Conservation (phyloP, 768 basidiomycete species). For the Mycena amicta region DNA sequence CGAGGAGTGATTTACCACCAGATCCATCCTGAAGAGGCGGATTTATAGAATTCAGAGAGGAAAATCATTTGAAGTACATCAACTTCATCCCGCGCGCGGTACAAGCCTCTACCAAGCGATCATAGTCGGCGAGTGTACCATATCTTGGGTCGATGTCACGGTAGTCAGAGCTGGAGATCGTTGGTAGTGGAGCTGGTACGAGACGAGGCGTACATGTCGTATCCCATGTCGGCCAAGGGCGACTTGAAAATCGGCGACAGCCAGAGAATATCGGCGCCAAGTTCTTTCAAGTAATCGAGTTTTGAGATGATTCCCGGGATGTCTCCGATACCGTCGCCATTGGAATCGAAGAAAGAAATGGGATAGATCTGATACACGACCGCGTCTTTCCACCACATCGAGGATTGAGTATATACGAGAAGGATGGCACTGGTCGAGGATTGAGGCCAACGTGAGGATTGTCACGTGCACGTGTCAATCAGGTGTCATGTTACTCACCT, state of each 20-base stretch:
- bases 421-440: background rate
- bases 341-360: constrained; percentile 70
- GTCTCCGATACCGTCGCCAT: constrained; percentile 71
- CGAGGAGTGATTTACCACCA: constrained; percentile 76
- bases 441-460: too few relatives aligned
- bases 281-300: constrained; percentile 66
- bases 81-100: constrained; percentile 72
- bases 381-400: constrained; percentile 59
- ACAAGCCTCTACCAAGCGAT: constrained; percentile 50
- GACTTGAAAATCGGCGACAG: constrained; percentile 71
- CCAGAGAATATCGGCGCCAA: constrained; percentile 73
- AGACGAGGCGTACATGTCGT: constrained; percentile 53
- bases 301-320: constrained; percentile 65
- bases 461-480: too few relatives aligned
- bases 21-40: constrained; percentile 58
- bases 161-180: constrained; percentile 74
- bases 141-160: constrained; percentile 63
- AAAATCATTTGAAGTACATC: constrained; percentile 43
- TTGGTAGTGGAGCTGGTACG: too few relatives aligned
- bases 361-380: constrained; percentile 74
- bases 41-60: background rate
- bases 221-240: constrained; percentile 74
- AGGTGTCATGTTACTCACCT: too few relatives aligned
- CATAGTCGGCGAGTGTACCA: constrained; percentile 66
- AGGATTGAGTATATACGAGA: background rate